phyloP scores from a whole-genome alignment of 768 basidiomycete genomes.

The Psilocybe cubensis region DNA sequence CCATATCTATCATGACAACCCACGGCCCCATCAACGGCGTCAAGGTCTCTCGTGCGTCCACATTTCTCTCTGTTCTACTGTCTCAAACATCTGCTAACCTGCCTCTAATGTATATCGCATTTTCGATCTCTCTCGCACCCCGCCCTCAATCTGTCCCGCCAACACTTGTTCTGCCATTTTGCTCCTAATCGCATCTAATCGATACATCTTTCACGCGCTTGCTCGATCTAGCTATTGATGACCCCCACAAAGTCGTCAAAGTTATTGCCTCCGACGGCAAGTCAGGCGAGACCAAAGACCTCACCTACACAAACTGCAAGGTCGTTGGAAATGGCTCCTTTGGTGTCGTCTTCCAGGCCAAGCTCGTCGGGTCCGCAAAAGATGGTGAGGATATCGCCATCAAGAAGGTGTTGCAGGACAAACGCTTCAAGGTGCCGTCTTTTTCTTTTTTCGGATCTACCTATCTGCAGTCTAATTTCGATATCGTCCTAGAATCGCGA shows the following conservation, averaged over 20 bases:
- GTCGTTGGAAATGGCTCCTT: slow-evolving; percentile 99
- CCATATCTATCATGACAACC: slow-evolving; percentile 56
- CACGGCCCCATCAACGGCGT: slow-evolving; percentile 87
- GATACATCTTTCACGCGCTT: slow-evolving; percentile 30
- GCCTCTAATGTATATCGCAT: slow-evolving; percentile 25
- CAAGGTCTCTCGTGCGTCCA: slow-evolving; percentile 79
- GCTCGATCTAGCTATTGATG: slow-evolving; percentile 73
- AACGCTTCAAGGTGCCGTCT: slow-evolving; percentile 96
- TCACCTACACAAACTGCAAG: slow-evolving; percentile 96
- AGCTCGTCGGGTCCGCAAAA: slow-evolving; percentile 68
- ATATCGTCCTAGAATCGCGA: slow-evolving; percentile 82
- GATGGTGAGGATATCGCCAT: slow-evolving; percentile 92
- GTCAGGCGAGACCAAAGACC: slow-evolving; percentile 82
- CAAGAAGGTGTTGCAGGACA: slow-evolving; percentile 99
- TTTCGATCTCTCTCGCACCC: slow-evolving; percentile 22
- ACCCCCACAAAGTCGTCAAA: slow-evolving; percentile 95
- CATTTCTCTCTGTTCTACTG: slow-evolving; percentile 15
- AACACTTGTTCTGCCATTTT: slow-evolving; percentile 14
- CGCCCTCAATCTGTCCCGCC: slow-evolving; percentile 10
- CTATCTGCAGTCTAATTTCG: slow-evolving; percentile 7
- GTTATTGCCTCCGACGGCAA: slow-evolving; percentile 96
- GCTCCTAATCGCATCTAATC: slow-evolving; percentile 39
- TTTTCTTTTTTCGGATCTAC: slow-evolving; percentile 23
- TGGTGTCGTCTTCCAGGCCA: slow-evolving; percentile 97
- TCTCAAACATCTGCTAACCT: slow-evolving; percentile 30